Percentiles rank a stretch among this genome's conserved stretches.
Conservation (phyloP, 441 rosid species). For the Pelargonium citronellum region DNA sequence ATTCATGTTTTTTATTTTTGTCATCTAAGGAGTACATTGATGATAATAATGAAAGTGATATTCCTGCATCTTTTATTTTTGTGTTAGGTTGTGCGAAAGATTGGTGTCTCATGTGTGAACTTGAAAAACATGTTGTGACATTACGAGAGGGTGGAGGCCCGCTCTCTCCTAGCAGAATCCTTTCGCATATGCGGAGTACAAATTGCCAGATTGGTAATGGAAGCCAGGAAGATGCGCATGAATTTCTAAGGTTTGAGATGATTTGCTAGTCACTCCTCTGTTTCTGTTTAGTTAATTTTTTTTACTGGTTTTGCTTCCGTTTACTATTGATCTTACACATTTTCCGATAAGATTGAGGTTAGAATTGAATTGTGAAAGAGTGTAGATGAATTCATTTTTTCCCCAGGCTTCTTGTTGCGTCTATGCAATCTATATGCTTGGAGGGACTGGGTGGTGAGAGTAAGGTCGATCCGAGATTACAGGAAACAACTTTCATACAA, state of each 20-base stretch:
- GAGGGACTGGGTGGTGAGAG: conserved; percentile 73
- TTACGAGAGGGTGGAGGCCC: conserved; percentile 62
- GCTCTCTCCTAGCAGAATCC: conserved; percentile 62
- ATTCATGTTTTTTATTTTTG: conserved; percentile 13
- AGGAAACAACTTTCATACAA: conserved; percentile 81
- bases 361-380: neutral
- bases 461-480: conserved; percentile 57
- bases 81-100: conserved; percentile 54
- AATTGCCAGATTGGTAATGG: conserved; percentile 74
- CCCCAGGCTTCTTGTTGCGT: conserved; percentile 63
- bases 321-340: neutral
- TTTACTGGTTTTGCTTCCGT: conserved; percentile 7
- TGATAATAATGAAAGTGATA: neutral
- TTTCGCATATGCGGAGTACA: conserved; percentile 54
- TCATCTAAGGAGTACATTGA: neutral
- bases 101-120: conserved; percentile 89
- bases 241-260: conserved; percentile 57
- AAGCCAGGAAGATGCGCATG: conserved; percentile 92
- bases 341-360: neutral
- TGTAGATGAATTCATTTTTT: neutral
- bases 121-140: conserved; percentile 70
- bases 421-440: conserved; percentile 81
- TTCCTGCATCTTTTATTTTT: neutral
- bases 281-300: conserved; percentile 5
- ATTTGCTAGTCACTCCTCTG: conserved; percentile 13